These are phyloP conservation scores for Neospermospora avenae DNA, from an alignment of 2,329 filamentous ascomycete species.

Conservation along the genomic window DNA sequence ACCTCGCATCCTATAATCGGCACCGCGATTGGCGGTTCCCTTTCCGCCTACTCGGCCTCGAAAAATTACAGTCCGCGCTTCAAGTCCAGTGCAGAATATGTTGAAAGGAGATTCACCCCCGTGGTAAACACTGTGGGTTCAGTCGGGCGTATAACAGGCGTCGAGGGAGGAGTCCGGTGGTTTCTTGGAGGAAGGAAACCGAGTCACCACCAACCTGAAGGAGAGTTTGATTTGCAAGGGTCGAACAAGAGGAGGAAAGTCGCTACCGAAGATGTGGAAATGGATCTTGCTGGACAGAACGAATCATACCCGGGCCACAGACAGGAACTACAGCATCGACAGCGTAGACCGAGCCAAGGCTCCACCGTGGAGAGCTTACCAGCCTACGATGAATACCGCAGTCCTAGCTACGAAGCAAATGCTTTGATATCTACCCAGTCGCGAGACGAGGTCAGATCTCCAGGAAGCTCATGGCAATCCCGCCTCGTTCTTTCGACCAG, in stretches of 20 bases:
- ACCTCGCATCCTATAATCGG: constrained; percentile 85
- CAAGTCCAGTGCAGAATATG: constrained; percentile 84
- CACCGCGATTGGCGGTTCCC: constrained; percentile 77
- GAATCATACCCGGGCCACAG: constrained; percentile 30
- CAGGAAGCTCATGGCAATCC: constrained; percentile 64
- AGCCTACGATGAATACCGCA: constrained; percentile 76
- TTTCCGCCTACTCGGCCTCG: constrained; percentile 79
- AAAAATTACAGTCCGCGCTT: constrained; percentile 90
- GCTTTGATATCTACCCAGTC: constrained; percentile 35
- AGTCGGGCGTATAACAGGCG: constrained; percentile 79
- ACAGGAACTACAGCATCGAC: constrained; percentile 31
- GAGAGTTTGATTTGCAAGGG: constrained; percentile 42
- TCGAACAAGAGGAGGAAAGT: constrained; percentile 60
- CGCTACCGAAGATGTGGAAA: constrained; percentile 40
- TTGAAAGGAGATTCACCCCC: constrained; percentile 83
- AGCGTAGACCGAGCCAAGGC: constrained; percentile 29
- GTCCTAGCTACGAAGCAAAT: constrained; percentile 70
- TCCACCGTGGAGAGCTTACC: constrained; percentile 70
- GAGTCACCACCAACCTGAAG: constrained; percentile 38
- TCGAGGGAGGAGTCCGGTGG: constrained; percentile 83
- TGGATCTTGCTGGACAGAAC: constrained; percentile 33
- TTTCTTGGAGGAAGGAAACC: constrained; percentile 60
- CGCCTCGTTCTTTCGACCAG: constrained; percentile 87
- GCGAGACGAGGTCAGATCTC: constrained; percentile 28
- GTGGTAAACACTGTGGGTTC: constrained; percentile 83